These are phyloP conservation scores for Magnaporthiopsis rhizophila DNA, from an alignment of 2,329 filamentous ascomycete species.

Conservation along the genomic window DNA sequence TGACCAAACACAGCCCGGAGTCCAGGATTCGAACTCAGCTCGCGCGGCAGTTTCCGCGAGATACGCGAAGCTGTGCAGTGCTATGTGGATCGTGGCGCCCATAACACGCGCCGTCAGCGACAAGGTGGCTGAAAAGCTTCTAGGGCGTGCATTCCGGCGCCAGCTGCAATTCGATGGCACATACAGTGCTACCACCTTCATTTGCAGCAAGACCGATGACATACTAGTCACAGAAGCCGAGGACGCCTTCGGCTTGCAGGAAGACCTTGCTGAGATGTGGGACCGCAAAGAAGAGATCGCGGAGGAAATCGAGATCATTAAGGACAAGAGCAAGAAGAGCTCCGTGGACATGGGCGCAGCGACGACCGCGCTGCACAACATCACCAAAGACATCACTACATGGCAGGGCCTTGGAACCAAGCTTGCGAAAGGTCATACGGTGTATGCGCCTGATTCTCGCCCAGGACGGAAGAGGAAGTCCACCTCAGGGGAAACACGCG, in stretches of 20 bases:
- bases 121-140: conserved; percentile 46
- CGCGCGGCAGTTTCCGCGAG: conserved; percentile 46
- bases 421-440: neutral
- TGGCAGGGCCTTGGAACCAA: neutral
- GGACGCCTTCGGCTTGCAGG: neutral
- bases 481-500: neutral
- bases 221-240: conserved; percentile 27
- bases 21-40: conserved; percentile 52
- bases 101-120: conserved; percentile 54
- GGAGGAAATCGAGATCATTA: too few species aligned
- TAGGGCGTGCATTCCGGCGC: conserved; percentile 48
- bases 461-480: neutral
- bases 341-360: too few species aligned
- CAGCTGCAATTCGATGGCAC: conserved; percentile 52
- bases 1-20: conserved; percentile 33
- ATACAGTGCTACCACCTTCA: conserved; percentile 47
- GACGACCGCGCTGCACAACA: too few species aligned
- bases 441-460: neutral
- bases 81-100: conserved; percentile 54
- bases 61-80: conserved; percentile 53
- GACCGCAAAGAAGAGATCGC: neutral
- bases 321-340: neutral
- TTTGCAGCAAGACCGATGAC: conserved; percentile 57
- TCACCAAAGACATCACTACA: neutral
- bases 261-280: neutral